Percentiles rank a stretch among this genome's conserved stretches.
These are phyloP conservation scores for Eucalyptus tenuipes DNA, from an alignment of 345 rosid species.

Conservation along the genomic window DNA sequence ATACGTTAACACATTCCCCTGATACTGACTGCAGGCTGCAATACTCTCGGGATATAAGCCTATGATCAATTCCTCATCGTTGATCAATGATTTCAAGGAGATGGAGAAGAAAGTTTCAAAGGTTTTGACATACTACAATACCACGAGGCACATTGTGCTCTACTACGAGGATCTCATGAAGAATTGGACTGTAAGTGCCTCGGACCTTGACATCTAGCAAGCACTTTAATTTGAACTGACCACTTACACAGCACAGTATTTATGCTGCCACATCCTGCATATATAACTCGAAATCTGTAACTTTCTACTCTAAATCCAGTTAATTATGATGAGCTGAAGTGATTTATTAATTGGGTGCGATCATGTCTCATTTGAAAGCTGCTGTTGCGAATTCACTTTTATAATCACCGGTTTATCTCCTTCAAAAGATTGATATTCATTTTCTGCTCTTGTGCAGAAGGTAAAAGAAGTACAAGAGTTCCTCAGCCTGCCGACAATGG, in stretches of 20 bases:
- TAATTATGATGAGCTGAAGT: background rate
- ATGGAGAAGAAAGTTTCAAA: slow-evolving; percentile 37
- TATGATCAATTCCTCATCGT: slow-evolving; percentile 44
- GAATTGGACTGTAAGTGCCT: slow-evolving; percentile 32
- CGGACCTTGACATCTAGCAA: background rate
- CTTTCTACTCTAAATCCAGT: background rate
- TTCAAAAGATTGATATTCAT: background rate
- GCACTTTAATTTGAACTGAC: background rate
- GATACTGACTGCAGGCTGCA: slow-evolving; percentile 40
- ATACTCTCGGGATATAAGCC: slow-evolving; percentile 72
- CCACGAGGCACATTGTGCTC: slow-evolving; percentile 61
- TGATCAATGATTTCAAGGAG: slow-evolving; percentile 48
- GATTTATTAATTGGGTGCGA: background rate
- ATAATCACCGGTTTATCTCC: background rate
- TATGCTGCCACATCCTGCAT: background rate
- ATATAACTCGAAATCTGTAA: background rate
- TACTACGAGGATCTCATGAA: slow-evolving; percentile 77
- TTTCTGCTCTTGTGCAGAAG: slow-evolving; percentile 30
- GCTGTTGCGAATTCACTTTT: background rate
- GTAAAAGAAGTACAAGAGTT: slow-evolving; percentile 64
- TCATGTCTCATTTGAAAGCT: background rate
- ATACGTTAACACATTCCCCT: background rate
- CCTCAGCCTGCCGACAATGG: slow-evolving; percentile 46
- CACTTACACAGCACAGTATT: background rate
- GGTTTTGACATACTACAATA: slow-evolving; percentile 56